Evolutionary conservation across 106 monocot genomes (phyloP), one percentile per base, ranked within the genome.

Genomic region (Iris macrosiphon): DNA sequence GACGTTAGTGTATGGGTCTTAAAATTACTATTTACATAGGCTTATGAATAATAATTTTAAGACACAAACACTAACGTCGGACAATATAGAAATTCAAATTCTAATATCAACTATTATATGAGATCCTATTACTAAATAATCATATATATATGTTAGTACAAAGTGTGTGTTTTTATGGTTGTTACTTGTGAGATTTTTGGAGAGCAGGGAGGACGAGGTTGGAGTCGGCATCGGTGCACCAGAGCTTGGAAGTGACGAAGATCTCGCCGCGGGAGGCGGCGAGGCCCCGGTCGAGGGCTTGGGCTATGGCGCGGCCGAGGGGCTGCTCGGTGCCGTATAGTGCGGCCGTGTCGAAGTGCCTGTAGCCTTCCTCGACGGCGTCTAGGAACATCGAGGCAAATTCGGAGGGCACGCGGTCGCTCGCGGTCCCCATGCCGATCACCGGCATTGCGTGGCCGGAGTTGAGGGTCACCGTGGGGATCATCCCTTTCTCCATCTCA

Each of bases 221-320:
- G 24, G 68, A 72, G 50, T 77, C 59, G 35, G 64, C 63, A 0
- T 72, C 67, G 4, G 15, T 54, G 54, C 64, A 60, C 68, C 72
- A 82, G 1, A 77, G 42, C 50, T 82, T 82, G 32, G 82, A 66
- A 2, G 84, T 84, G 37, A 84, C 39, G 57, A 75, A 84, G 52
- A 79, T 22, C 61, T 83, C 83, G 8, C 54, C 62, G 14, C 78
- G 63, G 14, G 69, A 63, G 0, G 7, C 7, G 19, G 77, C 42
- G 29, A 72, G n/a, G 7, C 75, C 75, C 1, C 11, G 10, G 0
- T 39, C 31, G 20, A 85, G 11, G 7, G 84, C 72, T 19, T 62
- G 49, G 19, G 43, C 44, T 3, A 79, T 31, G 68, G 84, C 75
- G 1, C 45, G 28, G n/a, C 84, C 84, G 9, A 85, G 71, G 2